Conservation (phyloP, 176 grass and related monocot genomes). For the Calamus simplicifolius region DNA sequence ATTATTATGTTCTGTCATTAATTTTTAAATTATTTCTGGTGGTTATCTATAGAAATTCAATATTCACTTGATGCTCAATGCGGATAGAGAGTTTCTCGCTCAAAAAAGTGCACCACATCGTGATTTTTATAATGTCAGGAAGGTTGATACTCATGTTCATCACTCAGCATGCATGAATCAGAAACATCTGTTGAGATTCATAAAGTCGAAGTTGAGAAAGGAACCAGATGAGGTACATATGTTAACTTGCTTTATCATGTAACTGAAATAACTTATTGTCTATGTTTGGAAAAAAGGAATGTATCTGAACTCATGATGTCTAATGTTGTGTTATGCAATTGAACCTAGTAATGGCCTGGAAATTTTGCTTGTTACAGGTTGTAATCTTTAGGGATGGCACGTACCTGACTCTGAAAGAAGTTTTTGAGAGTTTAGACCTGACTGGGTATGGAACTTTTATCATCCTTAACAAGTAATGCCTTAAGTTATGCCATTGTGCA, state of each 20-base stretch:
- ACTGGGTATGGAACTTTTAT: slow-evolving; percentile 57
- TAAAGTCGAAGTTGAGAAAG: slow-evolving; percentile 91
- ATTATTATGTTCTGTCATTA: slow-evolving; percentile 1
- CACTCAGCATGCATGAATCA: slow-evolving; percentile 99
- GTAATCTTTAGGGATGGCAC: slow-evolving; percentile 98
- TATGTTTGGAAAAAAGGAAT: not conserved
- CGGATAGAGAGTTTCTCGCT: slow-evolving; percentile 94
- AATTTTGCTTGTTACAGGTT: slow-evolving; percentile 46
- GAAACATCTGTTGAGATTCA: slow-evolving; percentile 93
- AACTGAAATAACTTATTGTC: not conserved
- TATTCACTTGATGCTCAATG: slow-evolving; percentile 92
- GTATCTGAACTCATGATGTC: no score
- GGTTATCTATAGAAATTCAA: slow-evolving; percentile 78
- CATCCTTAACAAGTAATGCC: slow-evolving; percentile 2
- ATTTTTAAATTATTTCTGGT: slow-evolving; percentile 13
- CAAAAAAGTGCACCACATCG: slow-evolving; percentile 92
- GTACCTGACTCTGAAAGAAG: slow-evolving; percentile 91
- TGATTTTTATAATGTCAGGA: slow-evolving; percentile 95
- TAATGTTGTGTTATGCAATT: no score
- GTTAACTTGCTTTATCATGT: not conserved
- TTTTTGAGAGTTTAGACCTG: slow-evolving; percentile 91
- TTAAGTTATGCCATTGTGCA: no score
- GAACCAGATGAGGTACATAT: slow-evolving; percentile 75
- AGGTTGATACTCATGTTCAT: slow-evolving; percentile 98
- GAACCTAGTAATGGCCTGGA: not conserved